Evolutionary conservation across 1,284 basidiomycete species (phyloP).

Genomic region (Somion occarium): DNA sequence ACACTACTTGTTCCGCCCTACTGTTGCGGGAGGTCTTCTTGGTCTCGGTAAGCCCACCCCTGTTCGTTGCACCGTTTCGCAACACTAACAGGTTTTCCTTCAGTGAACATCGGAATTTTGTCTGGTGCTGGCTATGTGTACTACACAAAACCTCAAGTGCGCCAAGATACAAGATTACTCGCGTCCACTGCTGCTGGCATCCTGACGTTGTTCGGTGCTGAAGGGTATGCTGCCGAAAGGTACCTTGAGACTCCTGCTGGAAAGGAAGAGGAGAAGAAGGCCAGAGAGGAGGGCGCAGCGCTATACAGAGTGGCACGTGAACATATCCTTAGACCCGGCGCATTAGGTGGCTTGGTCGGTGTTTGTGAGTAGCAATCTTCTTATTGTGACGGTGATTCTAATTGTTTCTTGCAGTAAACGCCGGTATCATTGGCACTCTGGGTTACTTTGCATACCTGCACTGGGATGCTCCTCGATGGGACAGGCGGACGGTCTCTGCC

Average conservation of each 20-base stretch:
- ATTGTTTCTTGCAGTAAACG: constrained; percentile 49
- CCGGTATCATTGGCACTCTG: constrained; percentile 61
- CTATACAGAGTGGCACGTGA: constrained; percentile 58
- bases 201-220: constrained; percentile 52
- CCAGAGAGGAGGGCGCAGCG: constrained; percentile 57
- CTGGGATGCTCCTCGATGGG: constrained; percentile 70
- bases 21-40: constrained; percentile 68
- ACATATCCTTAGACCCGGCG: constrained; percentile 61
- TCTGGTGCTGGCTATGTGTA: constrained; percentile 59
- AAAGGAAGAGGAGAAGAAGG: constrained; percentile 50
- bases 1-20: constrained; percentile 60
- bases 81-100: not conserved
- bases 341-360: constrained; percentile 64
- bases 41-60: constrained; percentile 51
- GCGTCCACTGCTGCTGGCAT: constrained; percentile 49
- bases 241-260: constrained; percentile 60
- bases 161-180: constrained; percentile 54
- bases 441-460: constrained; percentile 68
- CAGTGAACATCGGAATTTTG: constrained; percentile 73
- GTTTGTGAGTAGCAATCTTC: constrained; percentile 39
- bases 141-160: constrained; percentile 62
- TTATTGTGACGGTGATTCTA: constrained; percentile 2
- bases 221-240: constrained; percentile 62
- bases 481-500: constrained; percentile 60
- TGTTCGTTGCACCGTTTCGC: constrained; percentile 1